Evolutionary conservation across 805 yeast genomes (phyloP), one percentile per base, ranked within the genome.

Genomic region (Hanseniaspora lindneri): DNA sequence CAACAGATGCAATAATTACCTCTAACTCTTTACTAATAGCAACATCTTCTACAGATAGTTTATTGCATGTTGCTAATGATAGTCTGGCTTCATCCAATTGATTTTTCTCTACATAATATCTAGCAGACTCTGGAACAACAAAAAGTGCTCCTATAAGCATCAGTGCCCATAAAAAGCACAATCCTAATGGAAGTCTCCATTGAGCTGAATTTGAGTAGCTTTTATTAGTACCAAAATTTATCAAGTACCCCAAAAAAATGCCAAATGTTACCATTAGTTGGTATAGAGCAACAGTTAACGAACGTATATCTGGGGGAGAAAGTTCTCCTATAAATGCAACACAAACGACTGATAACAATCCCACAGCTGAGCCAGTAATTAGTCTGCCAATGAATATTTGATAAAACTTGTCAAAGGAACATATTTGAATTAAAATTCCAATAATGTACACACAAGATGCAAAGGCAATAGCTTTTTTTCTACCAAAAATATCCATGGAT

Each of bases 221-320:
- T 21, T 55, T 57, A 46, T 62, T 63, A n/a, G 65, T 77, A 62
- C 86, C 88, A 60, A 73, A 81, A 52, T 77, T 77, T 49, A 79
- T 72, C 64, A 86, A 80, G 71, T 80, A 80, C 60, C 88, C 89
- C 55, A 80, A 67, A 66, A 81, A 80, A 58, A 81, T 81, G 67
- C 87, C 88, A 44, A 76, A 65, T 30, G 88, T 80, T 54, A 80
- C 75, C 75, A 74, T 76, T 60, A 81, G 69, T 65, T 81, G 88
- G 69, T 74, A 81, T 56, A 77, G 74, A 39, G 80, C 75, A 39
- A 81, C 87, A 52, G 79, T 71, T 29, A 83, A 71, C 64, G 86
- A 86, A 75, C 88, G 76, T 43, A 80, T 65, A 49, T 73, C 55
- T 47, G 63, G 62, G 27, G 66, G 61, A 43, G 61, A 51, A 34